Conservation (phyloP, 2,329 filamentous ascomycete genomes). For the Paecilomyces sp. region DNA sequence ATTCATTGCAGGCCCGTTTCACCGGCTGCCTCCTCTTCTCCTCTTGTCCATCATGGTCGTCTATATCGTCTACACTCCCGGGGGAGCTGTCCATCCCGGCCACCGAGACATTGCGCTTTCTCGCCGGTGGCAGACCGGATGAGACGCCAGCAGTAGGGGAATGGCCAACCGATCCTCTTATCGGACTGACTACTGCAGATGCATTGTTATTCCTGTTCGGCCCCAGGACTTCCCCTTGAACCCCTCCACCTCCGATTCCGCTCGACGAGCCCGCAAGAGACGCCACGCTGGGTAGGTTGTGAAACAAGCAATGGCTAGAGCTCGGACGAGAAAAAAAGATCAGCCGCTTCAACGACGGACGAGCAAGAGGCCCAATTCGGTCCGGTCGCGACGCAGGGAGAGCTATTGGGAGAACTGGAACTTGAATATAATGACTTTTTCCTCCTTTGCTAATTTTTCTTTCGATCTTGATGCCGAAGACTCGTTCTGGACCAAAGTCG, state of each 20-base stretch:
- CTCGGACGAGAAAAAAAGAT: conserved; percentile 6
- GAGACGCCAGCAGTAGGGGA: conserved; percentile 19
- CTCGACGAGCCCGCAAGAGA: conserved; percentile 23
- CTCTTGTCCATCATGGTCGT: conserved; percentile 36
- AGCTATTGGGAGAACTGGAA: background rate
- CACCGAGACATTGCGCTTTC: conserved; percentile 37
- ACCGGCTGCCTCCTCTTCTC: conserved; percentile 40
- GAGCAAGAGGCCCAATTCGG: background rate
- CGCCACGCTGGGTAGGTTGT: conserved; percentile 28
- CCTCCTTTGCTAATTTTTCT: background rate
- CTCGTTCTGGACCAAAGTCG: background rate
- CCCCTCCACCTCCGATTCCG: conserved; percentile 28
- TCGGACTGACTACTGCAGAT: conserved; percentile 26
- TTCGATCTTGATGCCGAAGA: background rate
- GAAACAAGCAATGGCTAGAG: conserved; percentile 9
- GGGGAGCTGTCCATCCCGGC: conserved; percentile 42
- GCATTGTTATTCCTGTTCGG: conserved; percentile 25
- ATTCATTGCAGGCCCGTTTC: conserved; percentile 63
- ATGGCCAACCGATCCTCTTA: conserved; percentile 29
- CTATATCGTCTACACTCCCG: conserved; percentile 38
- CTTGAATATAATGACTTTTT: background rate
- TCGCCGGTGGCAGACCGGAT: conserved; percentile 23
- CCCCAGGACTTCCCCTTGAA: conserved; percentile 18
- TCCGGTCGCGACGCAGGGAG: background rate
- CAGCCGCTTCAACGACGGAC: background rate